phyloP scores from a whole-genome alignment of 2,329 filamentous ascomycete species.

The Aulographum hederae region DNA sequence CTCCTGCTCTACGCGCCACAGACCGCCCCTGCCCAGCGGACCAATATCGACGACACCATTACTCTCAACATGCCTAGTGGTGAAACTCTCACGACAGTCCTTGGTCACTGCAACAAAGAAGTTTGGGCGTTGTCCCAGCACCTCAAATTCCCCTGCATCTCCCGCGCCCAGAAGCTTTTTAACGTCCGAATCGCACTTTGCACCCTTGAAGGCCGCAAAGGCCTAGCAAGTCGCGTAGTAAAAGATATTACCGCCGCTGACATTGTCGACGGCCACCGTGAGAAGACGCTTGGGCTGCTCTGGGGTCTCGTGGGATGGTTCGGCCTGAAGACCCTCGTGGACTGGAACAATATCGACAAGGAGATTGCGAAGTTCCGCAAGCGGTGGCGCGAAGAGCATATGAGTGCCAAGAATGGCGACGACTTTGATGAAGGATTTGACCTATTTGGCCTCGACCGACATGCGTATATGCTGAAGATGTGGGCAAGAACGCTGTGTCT shows the following conservation, averaged over 20 bases:
- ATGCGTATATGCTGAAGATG: constrained; percentile 28
- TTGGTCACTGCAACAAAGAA: constrained; percentile 14
- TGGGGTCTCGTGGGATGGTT: constrained; percentile 41
- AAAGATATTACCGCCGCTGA: constrained; percentile 33
- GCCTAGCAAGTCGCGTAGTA: constrained; percentile 21
- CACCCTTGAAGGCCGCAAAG: constrained; percentile 27
- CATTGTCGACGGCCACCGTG: constrained; percentile 44
- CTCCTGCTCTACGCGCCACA: constrained; percentile 29
- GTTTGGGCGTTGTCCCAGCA: constrained; percentile 33
- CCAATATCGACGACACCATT: constrained; percentile 17
- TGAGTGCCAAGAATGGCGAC: constrained; percentile 6
- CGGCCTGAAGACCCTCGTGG: constrained; percentile 33
- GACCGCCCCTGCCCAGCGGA: constrained; percentile 1
- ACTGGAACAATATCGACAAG: constrained; percentile 33
- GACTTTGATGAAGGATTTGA: constrained; percentile 11
- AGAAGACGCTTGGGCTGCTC: constrained; percentile 42
- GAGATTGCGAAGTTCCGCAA: constrained; percentile 29
- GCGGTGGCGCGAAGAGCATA: constrained; percentile 13
- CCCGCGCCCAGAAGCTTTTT: constrained; percentile 36
- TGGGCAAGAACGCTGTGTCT: constrained; percentile 36
- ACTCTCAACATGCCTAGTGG: constrained; percentile 27
- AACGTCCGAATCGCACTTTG: constrained; percentile 40
- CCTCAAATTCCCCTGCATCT: constrained; percentile 37
- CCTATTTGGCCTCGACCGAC: constrained; percentile 12
- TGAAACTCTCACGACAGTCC: constrained; percentile 21